Base-by-base conservation (phyloP, 306 rosid genomes). In the Ceratonia siliqua region DNA sequence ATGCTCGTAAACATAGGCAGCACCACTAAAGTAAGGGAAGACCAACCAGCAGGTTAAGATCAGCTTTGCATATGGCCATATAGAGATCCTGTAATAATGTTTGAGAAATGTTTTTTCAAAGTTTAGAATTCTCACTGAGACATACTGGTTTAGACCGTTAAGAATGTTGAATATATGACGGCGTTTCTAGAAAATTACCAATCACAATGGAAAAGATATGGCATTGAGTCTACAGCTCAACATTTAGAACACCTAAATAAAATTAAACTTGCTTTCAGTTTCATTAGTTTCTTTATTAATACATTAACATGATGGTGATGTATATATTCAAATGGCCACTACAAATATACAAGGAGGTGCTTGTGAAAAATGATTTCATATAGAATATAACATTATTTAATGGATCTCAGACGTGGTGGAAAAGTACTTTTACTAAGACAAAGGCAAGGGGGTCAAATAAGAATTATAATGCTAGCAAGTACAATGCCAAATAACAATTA, bases 21-120 rank as follows among this genome's bases (percentile, higher is more conserved):
- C 98, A 24, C 99, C 99, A 15, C 87, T 87, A 50, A 92, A 92
- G 88, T 89, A 89, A 4, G 99, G 99, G 68, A 95, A 81, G 74
- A 90, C 99, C 93, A 95, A 76, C 99, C 99, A 95, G 84, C 91
- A 85, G 52, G 90, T 87, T 68, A 67, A 38, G 57, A 92, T 89
- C 79, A 95, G 87, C 92, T 89, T 95, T 32, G 91, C 93, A 82
- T 90, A 92, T 24, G 99, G 87, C 99, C 99, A 95, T 76, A 95
- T 71, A 4, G 97, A 98, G 69, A 95, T 78, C 99, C 99, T 95
- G 73, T 50, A 74, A 87, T 41, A 78, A 5, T 54, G 15, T 50
- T 72, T 4, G 49, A 62, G 38, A 53, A 70, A 67, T 49, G n/a
- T 64, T 73, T 33, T 56, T 28, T 48, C 53, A 27, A 17, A 68